A percentile compares a stretch with the other conserved stretches of the same genome.
phyloP scores from a whole-genome alignment of 2,329 filamentous ascomycete species.

The Coniosporium tulheliwenetii region DNA sequence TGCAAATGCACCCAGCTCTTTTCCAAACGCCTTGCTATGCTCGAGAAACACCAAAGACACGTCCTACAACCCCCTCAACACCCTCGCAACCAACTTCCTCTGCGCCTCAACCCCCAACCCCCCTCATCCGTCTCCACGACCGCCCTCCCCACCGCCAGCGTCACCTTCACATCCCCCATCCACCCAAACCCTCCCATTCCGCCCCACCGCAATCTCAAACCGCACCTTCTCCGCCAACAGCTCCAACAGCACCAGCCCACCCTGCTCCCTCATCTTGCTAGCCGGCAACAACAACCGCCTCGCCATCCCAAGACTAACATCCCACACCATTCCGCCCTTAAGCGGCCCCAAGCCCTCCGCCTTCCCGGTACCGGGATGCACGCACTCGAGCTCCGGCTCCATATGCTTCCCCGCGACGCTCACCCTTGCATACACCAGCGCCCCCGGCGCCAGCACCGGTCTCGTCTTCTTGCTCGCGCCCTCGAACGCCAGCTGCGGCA shows the following conservation, averaged over 20 bases:
- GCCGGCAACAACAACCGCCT: conserved; percentile 49
- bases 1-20: too few species aligned
- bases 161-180: conserved; percentile 55
- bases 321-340: conserved; percentile 72
- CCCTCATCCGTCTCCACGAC: conserved; percentile 63
- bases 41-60: too few species aligned
- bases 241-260: conserved; percentile 58
- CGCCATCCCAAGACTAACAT: conserved; percentile 68
- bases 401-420: conserved; percentile 63
- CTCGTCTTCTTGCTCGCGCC: conserved; percentile 82
- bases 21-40: too few species aligned
- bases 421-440: conserved; percentile 81
- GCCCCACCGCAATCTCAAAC: conserved; percentile 86
- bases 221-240: conserved; percentile 67
- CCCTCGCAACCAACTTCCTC: conserved; percentile 51
- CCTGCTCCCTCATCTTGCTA: conserved; percentile 42
- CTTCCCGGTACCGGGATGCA: conserved; percentile 74
- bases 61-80: conserved; percentile 38
- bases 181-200: conserved; percentile 93
- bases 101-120: conserved; percentile 48
- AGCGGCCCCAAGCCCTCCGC: conserved; percentile 75
- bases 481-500: conserved; percentile 87
- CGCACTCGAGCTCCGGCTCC: conserved; percentile 82
- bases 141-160: conserved; percentile 64
- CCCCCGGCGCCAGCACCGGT: conserved; percentile 57